Base-by-base conservation (phyloP, 2,329 filamentous ascomycete species). In the Paecilomyces niveus region DNA sequence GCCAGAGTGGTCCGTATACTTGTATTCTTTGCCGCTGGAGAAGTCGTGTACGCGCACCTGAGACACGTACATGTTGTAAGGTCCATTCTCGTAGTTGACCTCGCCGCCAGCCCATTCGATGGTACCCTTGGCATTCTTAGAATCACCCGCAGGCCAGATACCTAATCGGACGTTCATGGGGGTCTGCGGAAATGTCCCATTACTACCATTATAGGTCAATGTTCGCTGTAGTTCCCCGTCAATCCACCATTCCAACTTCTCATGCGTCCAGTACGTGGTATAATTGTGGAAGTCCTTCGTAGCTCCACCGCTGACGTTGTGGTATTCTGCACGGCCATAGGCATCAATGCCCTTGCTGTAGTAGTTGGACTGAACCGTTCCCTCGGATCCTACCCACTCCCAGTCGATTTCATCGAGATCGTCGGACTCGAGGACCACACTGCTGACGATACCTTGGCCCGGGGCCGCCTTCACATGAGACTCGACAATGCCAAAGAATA, bases 401-500 rank as follows among this genome's bases (percentile, higher is more conserved):
- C 90, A 93, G 70, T 96, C 92, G 49, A 96, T 86, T 75, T 96
- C 90, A 71, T 96, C 92, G 13, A 93, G 81, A 66, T 92, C 87
- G 65, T 94, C 88, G 55, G 89, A 93, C 64, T 94, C 81, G 73
- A 93, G 82, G 70, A 96, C 92, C 68, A 95, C 87, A 61, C 89
- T 83, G 68, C 87, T 91, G 66, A 96, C 84, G 62, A 96, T 87
- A 55, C 92, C 92, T 7, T 77, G 78, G 18, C 92, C 92, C 1
- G 80, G 76, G 0, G 92, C 86, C 3, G 89, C 89, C 77, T 90
- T 90, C 79, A 95, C 83, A 64, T 84, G 81, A 59, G 93, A 82
- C 74, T 94, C 90, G 58, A 90, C 86, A 60, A 86, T 85, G 57
- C 91, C 91, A 64, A 89, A 93, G 79, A 95, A 92, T 74, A 96